Evolutionary conservation across 768 basidiomycete genomes (phyloP), one percentile per base, ranked within the genome.

Genomic region (Floccularia luteovirens): DNA sequence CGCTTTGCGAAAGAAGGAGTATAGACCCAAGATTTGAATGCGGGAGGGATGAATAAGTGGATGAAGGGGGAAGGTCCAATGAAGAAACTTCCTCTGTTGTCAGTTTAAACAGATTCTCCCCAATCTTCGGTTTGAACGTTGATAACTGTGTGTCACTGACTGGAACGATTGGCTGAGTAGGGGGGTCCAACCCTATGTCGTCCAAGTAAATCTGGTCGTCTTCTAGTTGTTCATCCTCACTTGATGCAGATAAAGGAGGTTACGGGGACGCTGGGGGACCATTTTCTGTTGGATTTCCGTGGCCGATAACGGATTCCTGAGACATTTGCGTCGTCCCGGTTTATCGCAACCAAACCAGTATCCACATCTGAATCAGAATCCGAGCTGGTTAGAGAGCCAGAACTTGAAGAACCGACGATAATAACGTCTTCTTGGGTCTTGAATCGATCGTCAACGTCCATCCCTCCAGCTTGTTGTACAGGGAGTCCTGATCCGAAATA

Each of bases 241-340:
- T 74, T 1, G 74, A 75, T 44, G 72, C 72, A 1, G 49, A 45
- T 5, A 69, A 11, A 21, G 70, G 71, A 21, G 59, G 62, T 54
- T 76, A 82, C 0, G 81, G 81, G 1, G 80, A 82, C 75, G n/a
- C n/a, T n/a, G n/a, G 77, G 83, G 21, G 66, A 64, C 17, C 71
- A 64, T 46, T 49, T 55, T 42, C 38, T 49, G 16, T 41, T 43
- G 23, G 41, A 32, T 34, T 14, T 38, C 28, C 0, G 30, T 22
- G 4, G 44, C 41, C 0, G 39, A 35, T n/a, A n/a, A 10, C n/a
- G 14, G 21, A 21, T 20, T 35, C 12, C 16, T 20, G 30, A 28
- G 17, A 8, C 24, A 17, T 35, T 8, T 1, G 48, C 42, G 3
- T 37, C 47, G 14, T 46, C 40, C 13, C 38, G 34, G 3, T 45